Evolutionary conservation across 1,284 basidiomycete species (phyloP), one percentile per base, ranked within the genome.

Genomic region (Chondrostereum purpureum): DNA sequence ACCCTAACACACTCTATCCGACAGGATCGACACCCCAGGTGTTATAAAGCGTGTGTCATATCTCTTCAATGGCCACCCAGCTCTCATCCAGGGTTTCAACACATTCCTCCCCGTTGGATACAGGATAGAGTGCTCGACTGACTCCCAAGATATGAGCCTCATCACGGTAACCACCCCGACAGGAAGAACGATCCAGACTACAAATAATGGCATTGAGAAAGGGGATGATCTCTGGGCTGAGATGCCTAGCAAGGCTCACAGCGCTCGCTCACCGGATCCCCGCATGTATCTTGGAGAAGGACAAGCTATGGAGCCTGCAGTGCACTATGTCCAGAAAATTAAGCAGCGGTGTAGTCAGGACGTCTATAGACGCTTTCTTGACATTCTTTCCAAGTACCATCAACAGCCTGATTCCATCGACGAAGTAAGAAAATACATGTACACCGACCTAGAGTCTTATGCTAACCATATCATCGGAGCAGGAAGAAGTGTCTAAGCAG

Each of bases 261-360:
- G 39, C 31, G 19, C 43, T 14, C 42, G 22, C 2, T 48, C 46
- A 19, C 50, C 46, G 33, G 50, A 51, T 19, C 23, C 46, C 10
- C 27, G 39, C 41, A 3, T 11, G 36, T 14, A 16, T 45, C 17
- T 33, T 46, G 14, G 46, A 42, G 22, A 31, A n/a, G 27, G 27
- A 39, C 67, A 65, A 49, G 64, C 72, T 21, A 73, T 84, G 39
- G 77, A 78, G 50, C 81, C 82, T 1, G 95, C 94, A 1, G 87
- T 99, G 53, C 83, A 89, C 57, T 99, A 96, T 58, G 92, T 99
- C 33, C 93, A 96, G 67, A 93, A 92, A 67, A 97, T 98, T 68
- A 98, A 96, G 67, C 87, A 90, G 54, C 83, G 92, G 33, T 98
- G 93, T 66, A 89, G 95, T 56, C 82, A 91, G 1, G 91, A 94